These are phyloP conservation scores for Penicillium salamii DNA, from an alignment of 495 filamentous ascomycete genomes.

Conservation along the genomic window DNA sequence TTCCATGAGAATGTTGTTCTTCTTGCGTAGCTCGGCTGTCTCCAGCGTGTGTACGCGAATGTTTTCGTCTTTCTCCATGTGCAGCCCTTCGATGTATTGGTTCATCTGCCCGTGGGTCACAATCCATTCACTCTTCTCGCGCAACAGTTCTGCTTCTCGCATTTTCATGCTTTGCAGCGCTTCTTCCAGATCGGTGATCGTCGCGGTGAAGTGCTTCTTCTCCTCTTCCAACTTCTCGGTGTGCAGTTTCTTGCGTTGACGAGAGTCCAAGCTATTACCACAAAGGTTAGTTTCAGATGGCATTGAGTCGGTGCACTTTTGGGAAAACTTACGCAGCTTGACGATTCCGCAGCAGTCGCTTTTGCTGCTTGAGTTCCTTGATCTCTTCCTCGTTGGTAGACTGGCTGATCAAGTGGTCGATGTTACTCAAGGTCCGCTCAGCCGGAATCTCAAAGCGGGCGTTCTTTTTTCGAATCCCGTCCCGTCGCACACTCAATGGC, in stretches of 20 bases:
- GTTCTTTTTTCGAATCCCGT: constrained; percentile 99
- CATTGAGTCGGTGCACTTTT: not conserved
- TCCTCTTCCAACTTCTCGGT: constrained; percentile 96
- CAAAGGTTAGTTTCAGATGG: constrained; percentile 31
- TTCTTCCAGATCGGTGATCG: constrained; percentile 77
- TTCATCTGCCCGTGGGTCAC: constrained; percentile 67
- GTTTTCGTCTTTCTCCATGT: constrained; percentile 87
- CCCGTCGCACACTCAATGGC: constrained; percentile 69
- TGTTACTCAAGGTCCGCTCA: constrained; percentile 89
- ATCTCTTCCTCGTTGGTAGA: constrained; percentile 90
- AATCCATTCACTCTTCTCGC: constrained; percentile 64
- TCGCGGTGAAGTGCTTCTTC: constrained; percentile 80
- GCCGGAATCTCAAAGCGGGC: constrained; percentile 96
- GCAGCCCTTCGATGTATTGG: constrained; percentile 71
- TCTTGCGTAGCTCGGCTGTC: constrained; percentile 92
- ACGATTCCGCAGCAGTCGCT: constrained; percentile 88
- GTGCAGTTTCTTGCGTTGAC: constrained; percentile 98
- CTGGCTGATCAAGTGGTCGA: constrained; percentile 86
- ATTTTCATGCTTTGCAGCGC: constrained; percentile 58
- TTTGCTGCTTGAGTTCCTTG: constrained; percentile 98
- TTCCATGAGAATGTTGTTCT: constrained; percentile 83
- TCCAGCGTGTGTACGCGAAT: constrained; percentile 88
- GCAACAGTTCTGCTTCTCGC: constrained; percentile 58
- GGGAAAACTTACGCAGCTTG: constrained; percentile 94
- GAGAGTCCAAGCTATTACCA: constrained; percentile 75